These are phyloP conservation scores for Ogataea naganishii DNA, from an alignment of 805 yeast species.

Conservation along the genomic window DNA sequence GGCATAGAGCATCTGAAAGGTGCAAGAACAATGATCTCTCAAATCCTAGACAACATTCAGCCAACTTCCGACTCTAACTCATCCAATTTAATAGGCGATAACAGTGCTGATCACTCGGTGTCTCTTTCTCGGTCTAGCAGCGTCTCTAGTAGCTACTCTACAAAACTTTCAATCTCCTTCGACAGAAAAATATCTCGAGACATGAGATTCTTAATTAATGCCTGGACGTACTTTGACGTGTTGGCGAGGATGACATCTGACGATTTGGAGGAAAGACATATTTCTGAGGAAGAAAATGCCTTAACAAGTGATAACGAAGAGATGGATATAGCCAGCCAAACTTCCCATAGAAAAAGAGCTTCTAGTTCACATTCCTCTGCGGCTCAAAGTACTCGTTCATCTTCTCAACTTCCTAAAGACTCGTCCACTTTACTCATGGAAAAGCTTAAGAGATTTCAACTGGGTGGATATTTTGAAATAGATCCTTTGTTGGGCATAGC, in stretches of 20 bases:
- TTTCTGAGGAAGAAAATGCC: no score
- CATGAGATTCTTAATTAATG: constrained; percentile 46
- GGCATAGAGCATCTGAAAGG: constrained; percentile 66
- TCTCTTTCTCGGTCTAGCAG: neutral
- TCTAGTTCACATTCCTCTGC: no score
- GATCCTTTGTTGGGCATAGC: constrained; percentile 66
- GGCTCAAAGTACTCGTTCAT: no score
- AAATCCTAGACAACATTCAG: constrained; percentile 31
- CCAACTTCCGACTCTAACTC: neutral
- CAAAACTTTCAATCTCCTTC: no score
- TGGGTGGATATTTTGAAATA: constrained; percentile 30
- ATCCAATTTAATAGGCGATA: neutral
- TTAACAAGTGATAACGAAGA: no score
- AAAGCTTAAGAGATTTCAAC: constrained; percentile 28
- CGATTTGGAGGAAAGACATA: no score
- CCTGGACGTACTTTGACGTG: constrained; percentile 65
- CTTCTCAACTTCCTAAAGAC: no score
- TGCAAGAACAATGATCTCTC: constrained; percentile 51
- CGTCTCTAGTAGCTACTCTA: no score
- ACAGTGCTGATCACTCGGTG: neutral
- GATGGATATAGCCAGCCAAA: no score
- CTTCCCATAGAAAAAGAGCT: no score
- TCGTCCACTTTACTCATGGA: constrained; percentile 22
- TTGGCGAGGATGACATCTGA: constrained; percentile 57
- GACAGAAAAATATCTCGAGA: constrained; percentile 26